These are phyloP conservation scores for Colletotrichum caudatum DNA, from an alignment of 2,329 filamentous ascomycete species.

Conservation along the genomic window DNA sequence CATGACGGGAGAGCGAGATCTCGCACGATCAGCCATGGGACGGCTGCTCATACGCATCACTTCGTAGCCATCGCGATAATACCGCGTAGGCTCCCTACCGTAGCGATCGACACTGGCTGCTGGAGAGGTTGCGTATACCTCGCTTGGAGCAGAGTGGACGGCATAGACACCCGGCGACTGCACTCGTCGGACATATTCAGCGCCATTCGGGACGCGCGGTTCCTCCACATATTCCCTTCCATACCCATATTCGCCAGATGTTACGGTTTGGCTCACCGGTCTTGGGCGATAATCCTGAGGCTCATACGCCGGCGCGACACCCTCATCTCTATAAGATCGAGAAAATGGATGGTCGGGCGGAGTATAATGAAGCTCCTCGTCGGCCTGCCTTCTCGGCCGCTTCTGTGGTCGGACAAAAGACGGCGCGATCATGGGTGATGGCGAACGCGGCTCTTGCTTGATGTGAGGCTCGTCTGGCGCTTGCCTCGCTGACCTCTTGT, in stretches of 20 bases:
- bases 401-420: constrained; percentile 68
- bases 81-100: constrained; percentile 56
- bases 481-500: constrained; percentile 64
- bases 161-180: constrained; percentile 54
- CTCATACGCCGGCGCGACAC: constrained; percentile 49
- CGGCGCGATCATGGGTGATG: constrained; percentile 67
- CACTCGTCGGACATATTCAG: constrained; percentile 53
- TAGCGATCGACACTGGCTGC: constrained; percentile 59
- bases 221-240: constrained; percentile 52
- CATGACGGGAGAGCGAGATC: constrained; percentile 62
- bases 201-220: constrained; percentile 47
- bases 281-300: constrained; percentile 45
- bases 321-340: constrained; percentile 48
- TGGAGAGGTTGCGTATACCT: constrained; percentile 54
- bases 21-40: constrained; percentile 61
- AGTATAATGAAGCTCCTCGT: constrained; percentile 57
- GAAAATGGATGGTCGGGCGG: constrained; percentile 51
- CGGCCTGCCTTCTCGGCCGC: constrained; percentile 61
- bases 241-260: constrained; percentile 45
- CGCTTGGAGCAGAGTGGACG: constrained; percentile 53
- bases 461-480: constrained; percentile 65
- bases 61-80: constrained; percentile 59
- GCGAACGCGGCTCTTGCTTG: constrained; percentile 74
- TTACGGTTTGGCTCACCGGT: constrained; percentile 42
- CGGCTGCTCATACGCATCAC: constrained; percentile 61